Evolutionary conservation across 805 yeast genomes (phyloP).

Genomic region (Schizosaccharomyces japonicus): DNA sequence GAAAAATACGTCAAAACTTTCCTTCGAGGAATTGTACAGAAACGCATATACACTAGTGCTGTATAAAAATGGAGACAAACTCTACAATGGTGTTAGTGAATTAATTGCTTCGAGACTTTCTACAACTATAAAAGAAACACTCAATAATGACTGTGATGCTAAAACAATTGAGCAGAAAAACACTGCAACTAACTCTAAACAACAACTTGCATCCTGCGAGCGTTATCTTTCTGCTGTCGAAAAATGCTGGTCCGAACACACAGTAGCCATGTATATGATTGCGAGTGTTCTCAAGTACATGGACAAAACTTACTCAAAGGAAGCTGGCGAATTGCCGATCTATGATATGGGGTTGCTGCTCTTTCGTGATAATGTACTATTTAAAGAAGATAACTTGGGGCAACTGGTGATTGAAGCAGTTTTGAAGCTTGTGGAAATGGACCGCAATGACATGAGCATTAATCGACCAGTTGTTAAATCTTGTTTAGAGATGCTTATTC

Average conservation of each 20-base stretch:
- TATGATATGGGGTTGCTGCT: constrained; percentile 51
- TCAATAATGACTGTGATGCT: neutral
- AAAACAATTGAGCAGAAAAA: neutral
- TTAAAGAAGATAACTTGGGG: constrained; percentile 25
- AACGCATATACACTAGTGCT: constrained; percentile 56
- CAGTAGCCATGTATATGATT: constrained; percentile 48
- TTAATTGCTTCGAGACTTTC: constrained; percentile 26
- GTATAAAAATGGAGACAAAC: constrained; percentile 37
- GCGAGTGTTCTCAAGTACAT: constrained; percentile 69
- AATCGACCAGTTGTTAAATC: constrained; percentile 37
- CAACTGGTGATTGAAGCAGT: constrained; percentile 28
- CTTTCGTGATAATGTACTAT: constrained; percentile 38
- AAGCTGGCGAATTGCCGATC: constrained; percentile 32
- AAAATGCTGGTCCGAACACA: constrained; percentile 46
- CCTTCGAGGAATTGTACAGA: constrained; percentile 64
- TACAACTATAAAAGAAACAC: neutral
- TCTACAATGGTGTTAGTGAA: constrained; percentile 36
- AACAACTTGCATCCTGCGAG: neutral
- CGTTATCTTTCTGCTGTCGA: constrained; percentile 12
- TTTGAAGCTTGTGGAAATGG: constrained; percentile 30
- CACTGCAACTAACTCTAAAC: neutral
- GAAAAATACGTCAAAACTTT: constrained; percentile 46
- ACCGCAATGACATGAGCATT: constrained; percentile 32
- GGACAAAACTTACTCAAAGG: constrained; percentile 64
- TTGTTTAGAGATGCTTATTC: constrained; percentile 46